phyloP scores from a whole-genome alignment of 129 eudicot species.

The Saussurea involucrata region DNA sequence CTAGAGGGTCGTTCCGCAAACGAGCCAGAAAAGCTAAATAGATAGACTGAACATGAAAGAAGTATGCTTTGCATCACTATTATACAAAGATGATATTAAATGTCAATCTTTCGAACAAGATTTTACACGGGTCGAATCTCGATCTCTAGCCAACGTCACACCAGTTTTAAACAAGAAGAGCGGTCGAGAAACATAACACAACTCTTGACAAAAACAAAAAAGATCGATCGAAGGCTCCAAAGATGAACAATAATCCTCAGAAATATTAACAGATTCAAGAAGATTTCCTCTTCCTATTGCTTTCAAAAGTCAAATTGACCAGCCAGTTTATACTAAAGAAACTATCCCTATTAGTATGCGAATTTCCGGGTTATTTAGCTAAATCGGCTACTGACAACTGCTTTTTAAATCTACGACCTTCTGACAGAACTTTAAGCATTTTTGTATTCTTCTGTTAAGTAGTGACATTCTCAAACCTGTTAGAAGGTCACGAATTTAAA shows the following conservation, averaged over 20 bases:
- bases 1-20: background rate
- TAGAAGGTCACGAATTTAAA: background rate
- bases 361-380: background rate
- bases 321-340: slow-evolving; percentile 12
- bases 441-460: background rate
- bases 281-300: slow-evolving; percentile 27
- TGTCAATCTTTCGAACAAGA: slow-evolving; percentile 27
- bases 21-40: background rate
- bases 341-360: slow-evolving; percentile 33
- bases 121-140: slow-evolving; percentile 21
- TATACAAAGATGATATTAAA: slow-evolving; percentile 34
- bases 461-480: background rate
- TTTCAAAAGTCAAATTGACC: slow-evolving; percentile 27
- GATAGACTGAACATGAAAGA: slow-evolving; percentile 2
- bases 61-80: slow-evolving; percentile 27
- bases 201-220: slow-evolving; percentile 25
- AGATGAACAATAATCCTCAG: slow-evolving; percentile 15
- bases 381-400: background rate
- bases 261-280: slow-evolving; percentile 46
- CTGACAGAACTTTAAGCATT: background rate
- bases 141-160: slow-evolving; percentile 14
- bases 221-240: slow-evolving; percentile 14
- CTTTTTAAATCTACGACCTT: background rate
- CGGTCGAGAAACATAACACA: slow-evolving; percentile 9
- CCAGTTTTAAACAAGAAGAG: background rate